Evolutionary conservation across 805 yeast genomes (phyloP).

Genomic region (Jamesozyma gamospora): DNA sequence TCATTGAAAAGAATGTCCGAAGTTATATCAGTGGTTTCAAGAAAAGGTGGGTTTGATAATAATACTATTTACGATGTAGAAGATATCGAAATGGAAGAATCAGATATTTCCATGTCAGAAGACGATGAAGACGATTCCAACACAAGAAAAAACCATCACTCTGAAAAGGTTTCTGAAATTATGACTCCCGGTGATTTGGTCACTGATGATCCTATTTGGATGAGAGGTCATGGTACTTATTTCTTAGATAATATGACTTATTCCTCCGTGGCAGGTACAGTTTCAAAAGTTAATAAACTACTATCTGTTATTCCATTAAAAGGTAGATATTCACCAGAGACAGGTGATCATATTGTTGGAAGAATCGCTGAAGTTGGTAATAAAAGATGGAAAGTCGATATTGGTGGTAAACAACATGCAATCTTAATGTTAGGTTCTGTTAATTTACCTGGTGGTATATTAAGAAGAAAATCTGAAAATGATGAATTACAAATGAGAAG

Average conservation of each 20-base stretch:
- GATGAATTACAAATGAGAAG: conserved; percentile 96
- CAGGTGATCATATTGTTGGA: conserved; percentile 94
- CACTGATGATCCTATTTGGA: conserved; percentile 95
- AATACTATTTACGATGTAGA: conserved; percentile 24
- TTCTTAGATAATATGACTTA: conserved; percentile 63
- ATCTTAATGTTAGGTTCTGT: conserved; percentile 89
- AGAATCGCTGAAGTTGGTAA: conserved; percentile 89
- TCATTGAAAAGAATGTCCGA: conserved; percentile 13
- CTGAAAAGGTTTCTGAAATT: conserved; percentile 29
- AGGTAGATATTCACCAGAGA: conserved; percentile 85
- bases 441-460: conserved; percentile 92
- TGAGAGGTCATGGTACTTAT: conserved; percentile 98
- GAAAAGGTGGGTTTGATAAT: conserved; percentile 21
- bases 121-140: conserved; percentile 19
- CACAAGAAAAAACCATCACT: conserved; percentile 20
- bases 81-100: conserved; percentile 31
- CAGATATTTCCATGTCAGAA: conserved; percentile 2
- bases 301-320: conserved; percentile 77
- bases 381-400: conserved; percentile 93
- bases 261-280: conserved; percentile 88
- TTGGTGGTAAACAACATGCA: conserved; percentile 87
- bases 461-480: conserved; percentile 85
- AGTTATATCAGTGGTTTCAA: conserved; percentile 22
- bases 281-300: conserved; percentile 76
- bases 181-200: conserved; percentile 95